Evolutionary conservation across 306 rosid species (phyloP), one percentile per base, ranked within the genome.

Genomic region (Cicer judaicum): DNA sequence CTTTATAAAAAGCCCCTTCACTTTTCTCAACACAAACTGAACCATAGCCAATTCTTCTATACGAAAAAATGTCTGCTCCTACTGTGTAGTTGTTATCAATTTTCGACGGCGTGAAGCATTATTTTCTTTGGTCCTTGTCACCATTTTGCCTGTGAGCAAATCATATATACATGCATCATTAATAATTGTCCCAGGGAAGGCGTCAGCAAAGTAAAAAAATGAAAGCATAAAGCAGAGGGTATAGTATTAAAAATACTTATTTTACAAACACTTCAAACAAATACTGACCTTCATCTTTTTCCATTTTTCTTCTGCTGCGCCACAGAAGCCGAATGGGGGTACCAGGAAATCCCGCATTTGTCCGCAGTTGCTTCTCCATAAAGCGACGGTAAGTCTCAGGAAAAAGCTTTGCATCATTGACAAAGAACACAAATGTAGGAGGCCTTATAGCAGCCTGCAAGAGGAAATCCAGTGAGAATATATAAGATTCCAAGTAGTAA

Each of bases 361-460:
- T 1, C 13, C 92, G 97, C 72, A 91, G 83, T 76, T 94, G 93
- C 89, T 87, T 94, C 89, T 88, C 96, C 96, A 94, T 91, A 79
- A 82, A 94, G 55, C 93, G 89, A 50, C 93, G 88, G 75, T 88
- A 94, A 16, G 96, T 90, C 78, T 91, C 93, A 2, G 98, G 84
- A 75, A 94, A 94, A 79, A 94, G 96, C 71, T 91, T 91, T 62
- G 93, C 87, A 85, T 94, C 98, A 78, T 94, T 91, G 52, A 94
- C 97, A 77, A 94, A 94, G 88, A 91, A 91, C 68, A 94, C 93
- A 81, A 94, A 91, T 44, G 98, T 91, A 19, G 97, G 98, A 10
- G 98, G 97, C 82, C 98, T 85, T 85, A 91, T 87, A 62, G 98
- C 97, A 80, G 98, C 98, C 98, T 94, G 93, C 70, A 80, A 74